Percentiles rank a stretch among this genome's conserved stretches.
Conservation (phyloP, 2,329 filamentous ascomycete genomes). For the Paraphaeosphaeria sporulosa region DNA sequence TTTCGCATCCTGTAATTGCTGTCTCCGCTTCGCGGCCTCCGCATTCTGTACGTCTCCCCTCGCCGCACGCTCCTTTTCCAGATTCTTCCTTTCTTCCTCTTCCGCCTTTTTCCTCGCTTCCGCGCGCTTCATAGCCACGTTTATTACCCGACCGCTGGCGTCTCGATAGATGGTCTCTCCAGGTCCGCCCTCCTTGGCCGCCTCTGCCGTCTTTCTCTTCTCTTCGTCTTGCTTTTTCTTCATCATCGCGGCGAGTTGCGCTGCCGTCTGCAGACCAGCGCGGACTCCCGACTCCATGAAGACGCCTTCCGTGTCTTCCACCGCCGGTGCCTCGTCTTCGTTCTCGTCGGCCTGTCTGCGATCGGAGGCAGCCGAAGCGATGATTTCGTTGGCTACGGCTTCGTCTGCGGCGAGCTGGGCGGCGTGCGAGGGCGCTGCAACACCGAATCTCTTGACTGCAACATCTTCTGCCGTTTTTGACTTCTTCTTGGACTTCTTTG, state of each 20-base stretch:
- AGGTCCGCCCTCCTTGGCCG: constrained; percentile 47
- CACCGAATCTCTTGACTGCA: constrained; percentile 75
- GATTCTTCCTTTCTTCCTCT: constrained; percentile 70
- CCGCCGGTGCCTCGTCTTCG: constrained; percentile 53
- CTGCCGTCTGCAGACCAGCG: constrained; percentile 85
- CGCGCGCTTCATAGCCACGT: constrained; percentile 87
- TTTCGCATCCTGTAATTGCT: constrained; percentile 79
- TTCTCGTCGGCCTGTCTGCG: constrained; percentile 55
- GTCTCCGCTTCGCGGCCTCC: constrained; percentile 69
- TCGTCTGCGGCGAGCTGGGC: constrained; percentile 74
- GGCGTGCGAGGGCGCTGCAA: constrained; percentile 56
- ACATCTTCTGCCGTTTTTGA: constrained; percentile 24
- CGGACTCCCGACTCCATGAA: constrained; percentile 88
- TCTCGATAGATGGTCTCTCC: constrained; percentile 91
- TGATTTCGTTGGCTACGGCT: constrained; percentile 78
- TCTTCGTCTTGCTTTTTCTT: constrained; percentile 73
- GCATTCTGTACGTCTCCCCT: constrained; percentile 86
- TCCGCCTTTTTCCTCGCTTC: constrained; percentile 83
- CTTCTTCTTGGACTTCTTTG: constrained; percentile 70
- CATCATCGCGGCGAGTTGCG: constrained; percentile 67
- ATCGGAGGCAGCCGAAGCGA: constrained; percentile 75
- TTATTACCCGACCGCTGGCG: constrained; percentile 91
- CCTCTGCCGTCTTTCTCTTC: constrained; percentile 54
- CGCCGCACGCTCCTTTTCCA: constrained; percentile 71
- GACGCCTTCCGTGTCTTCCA: constrained; percentile 46